Evolutionary conservation across 2,329 filamentous ascomycete species (phyloP), one percentile per base, ranked within the genome.

Genomic region (Stagonosporopsis cucurbitacearum): DNA sequence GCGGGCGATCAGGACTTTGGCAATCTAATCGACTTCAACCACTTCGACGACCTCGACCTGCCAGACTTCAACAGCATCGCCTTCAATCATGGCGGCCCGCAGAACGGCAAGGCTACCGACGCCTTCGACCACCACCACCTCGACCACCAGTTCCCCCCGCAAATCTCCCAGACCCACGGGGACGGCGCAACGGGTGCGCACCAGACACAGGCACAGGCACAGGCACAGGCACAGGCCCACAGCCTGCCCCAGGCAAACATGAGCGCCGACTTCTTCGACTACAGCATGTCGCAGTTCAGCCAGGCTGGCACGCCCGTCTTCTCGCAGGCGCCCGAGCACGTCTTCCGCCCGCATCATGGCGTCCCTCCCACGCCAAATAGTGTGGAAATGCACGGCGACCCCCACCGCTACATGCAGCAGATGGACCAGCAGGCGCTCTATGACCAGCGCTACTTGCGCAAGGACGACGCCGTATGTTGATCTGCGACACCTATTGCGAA

Each of bases 351-450:
- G 56, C 82, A 81, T 59, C 81, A 83, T 56, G 86, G 89, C 48
- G 84, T 92, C 7, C 91, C 91, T 6, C 90, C 90, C 2, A 95
- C 91, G 13, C 91, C 91, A 0, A 91, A 90, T 71, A 94, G 91
- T 71, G 82, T 92, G 23, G 90, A 94, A 69, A 85, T 94, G 76
- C 87, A 89, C 63, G 73, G 84, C 79, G 68, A 85, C 78, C 61
- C 83, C 69, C 66, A 80, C 64, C 72, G 71, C 63, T 92, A 88
- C 70, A 73, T 85, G 50, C 80, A 86, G 35, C 54, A 57, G 6
- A 68, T 79, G 68, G 79, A 81, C 66, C 82, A 86, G 61, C 84
- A 87, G 35, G 80, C 85, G 48, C 81, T 89, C 66, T 88, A 87
- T 64, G 88, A 92, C 57, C 79, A 80, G 65, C 80, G 82, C 47